phyloP scores from a whole-genome alignment of 306 rosid genomes.

The Sesbania bispinosa region DNA sequence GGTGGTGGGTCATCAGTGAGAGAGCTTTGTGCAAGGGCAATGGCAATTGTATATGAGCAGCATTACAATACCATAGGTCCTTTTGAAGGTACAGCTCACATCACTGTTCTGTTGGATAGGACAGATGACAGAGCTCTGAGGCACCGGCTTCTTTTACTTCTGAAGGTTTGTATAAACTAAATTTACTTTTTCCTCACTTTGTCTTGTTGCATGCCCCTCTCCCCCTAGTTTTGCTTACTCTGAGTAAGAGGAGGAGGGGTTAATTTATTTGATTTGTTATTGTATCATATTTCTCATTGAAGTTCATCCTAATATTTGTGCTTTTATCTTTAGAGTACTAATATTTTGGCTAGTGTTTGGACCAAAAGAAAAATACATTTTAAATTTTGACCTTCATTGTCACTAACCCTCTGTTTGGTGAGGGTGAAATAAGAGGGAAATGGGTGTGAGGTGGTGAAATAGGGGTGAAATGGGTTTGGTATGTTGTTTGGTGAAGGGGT shows the following conservation, averaged over 20 bases:
- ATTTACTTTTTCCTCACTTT: background rate
- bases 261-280: slow-evolving; percentile 1
- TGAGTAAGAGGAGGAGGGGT: background rate
- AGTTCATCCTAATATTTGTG: slow-evolving; percentile 16
- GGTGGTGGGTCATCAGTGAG: slow-evolving; percentile 97
- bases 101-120: slow-evolving; percentile 94
- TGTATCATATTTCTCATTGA: background rate
- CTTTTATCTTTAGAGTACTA: background rate
- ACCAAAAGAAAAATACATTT: background rate
- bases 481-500: too few species aligned
- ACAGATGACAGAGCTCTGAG: slow-evolving; percentile 98
- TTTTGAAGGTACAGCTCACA: slow-evolving; percentile 93
- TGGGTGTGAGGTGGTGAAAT: too few species aligned
- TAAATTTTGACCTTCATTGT: background rate
- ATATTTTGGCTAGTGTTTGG: background rate
- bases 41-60: slow-evolving; percentile 96
- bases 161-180: slow-evolving; percentile 58
- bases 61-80: slow-evolving; percentile 84
- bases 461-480: too few species aligned
- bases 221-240: background rate
- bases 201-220: background rate
- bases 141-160: slow-evolving; percentile 93
- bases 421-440: too few species aligned
- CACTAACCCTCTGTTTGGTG: too few species aligned
- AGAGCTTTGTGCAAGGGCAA: slow-evolving; percentile 99